Evolutionary conservation across 1,284 basidiomycete species (phyloP).

Genomic region (Irpex sp.): DNA sequence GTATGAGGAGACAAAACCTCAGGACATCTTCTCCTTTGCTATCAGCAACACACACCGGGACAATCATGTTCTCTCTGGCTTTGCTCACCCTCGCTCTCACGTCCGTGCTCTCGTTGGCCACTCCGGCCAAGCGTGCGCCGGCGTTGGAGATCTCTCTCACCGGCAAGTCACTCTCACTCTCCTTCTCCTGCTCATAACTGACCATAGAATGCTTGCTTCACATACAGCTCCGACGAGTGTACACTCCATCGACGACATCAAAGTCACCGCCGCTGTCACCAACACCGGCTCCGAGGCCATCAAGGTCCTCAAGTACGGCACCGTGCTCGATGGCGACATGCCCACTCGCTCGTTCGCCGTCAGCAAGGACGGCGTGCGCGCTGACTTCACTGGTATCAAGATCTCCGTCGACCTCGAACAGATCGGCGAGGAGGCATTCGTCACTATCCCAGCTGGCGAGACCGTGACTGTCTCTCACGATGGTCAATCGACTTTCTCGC

Average conservation of each 20-base stretch:
- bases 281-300: slow-evolving; percentile 35
- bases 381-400: slow-evolving; percentile 41
- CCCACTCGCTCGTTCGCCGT: slow-evolving; percentile 43
- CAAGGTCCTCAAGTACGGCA: slow-evolving; percentile 39
- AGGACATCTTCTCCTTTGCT: neutral
- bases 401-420: slow-evolving; percentile 34
- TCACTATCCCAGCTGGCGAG: slow-evolving; percentile 36
- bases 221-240: slow-evolving; percentile 23
- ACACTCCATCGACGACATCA: slow-evolving; percentile 35
- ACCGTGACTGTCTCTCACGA: slow-evolving; percentile 36
- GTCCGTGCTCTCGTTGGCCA: slow-evolving; percentile 16
- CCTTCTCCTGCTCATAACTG: too few species aligned
- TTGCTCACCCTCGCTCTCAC: slow-evolving; percentile 15
- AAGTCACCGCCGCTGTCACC: slow-evolving; percentile 35
- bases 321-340: slow-evolving; percentile 39
- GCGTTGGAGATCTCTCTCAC: slow-evolving; percentile 23
- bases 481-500: slow-evolving; percentile 19
- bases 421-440: slow-evolving; percentile 35
- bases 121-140: slow-evolving; percentile 17
- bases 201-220: neutral
- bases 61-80: slow-evolving; percentile 15
- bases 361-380: slow-evolving; percentile 34
- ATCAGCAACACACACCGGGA: neutral
- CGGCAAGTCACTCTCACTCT: slow-evolving; percentile 9
- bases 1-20: neutral